Evolutionary conservation across 495 filamentous ascomycete genomes (phyloP), one percentile per base, ranked within the genome.

Genomic region (Diplogelasinospora grovesii): DNA sequence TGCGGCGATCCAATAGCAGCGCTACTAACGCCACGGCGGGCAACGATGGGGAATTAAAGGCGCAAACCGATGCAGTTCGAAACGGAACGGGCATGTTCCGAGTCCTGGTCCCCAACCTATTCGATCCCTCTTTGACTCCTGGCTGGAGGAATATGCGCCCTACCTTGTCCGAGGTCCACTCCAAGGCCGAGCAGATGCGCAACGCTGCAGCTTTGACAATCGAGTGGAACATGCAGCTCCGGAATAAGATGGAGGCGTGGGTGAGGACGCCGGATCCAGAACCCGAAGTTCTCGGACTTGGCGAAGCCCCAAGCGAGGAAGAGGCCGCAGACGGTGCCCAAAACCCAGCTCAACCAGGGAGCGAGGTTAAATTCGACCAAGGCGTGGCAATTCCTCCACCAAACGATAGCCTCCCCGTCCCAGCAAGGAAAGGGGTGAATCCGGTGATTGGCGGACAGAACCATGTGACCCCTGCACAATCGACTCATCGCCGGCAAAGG

Each of bases 101-200:
- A 4, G 43, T 72, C 40, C 49, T 71, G 10, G 45, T 74, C 22
- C 65, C 68, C 0, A 49, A 43, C n/a, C 46, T 66, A 4, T 64
- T 74, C 31, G 69, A 72, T 37, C 61, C 65, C 4, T 64, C 65
- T 3, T 37, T 74, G 10, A 50, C 61, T 0, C 68, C 70, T 0
- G 68, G 66, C 1, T 74, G 69, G 60, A 30, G 41, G 2, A 49
- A 13, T 8, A 23, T 26, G 2, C 54, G 63, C 3, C 53, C 52
- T 1, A 25, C 27, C 1, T 55, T 63, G 4, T 55, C 57, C 2
- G 5, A 13, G 7, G 45, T 14, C 37, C 60, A 45, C 41, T 55
- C 53, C 1, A 59, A 46, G 6, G 49, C 56, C 8, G 53, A 58
- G 31, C 61, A 65, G 28, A 35, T 66, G 49, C 54, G 56, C 22